Evolutionary conservation across 1,284 basidiomycete genomes (phyloP), one percentile per base, ranked within the genome.

Genomic region (Golubevia sp.): DNA sequence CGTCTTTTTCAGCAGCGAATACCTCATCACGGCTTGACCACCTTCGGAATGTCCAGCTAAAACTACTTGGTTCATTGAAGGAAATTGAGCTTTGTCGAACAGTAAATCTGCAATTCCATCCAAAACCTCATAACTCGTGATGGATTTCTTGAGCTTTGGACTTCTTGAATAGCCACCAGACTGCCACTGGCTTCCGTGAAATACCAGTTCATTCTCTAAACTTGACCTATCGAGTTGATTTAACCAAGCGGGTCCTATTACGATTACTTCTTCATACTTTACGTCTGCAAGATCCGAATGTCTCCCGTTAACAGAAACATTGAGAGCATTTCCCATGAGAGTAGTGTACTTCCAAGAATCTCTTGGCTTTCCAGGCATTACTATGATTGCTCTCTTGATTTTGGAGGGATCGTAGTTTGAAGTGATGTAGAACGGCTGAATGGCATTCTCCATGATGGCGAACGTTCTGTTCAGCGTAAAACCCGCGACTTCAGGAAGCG

Each of bases 331-430:
- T 49, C 75, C 66, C 7, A 79, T 55, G 8, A 75, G 61, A 52
- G 68, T 71, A 38, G 73, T 74, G 58, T 75, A 76, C 57, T 73
- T 74, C 79, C 79, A 83, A 24, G 66, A 71, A 56, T 83, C 76
- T 15, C 78, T 53, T 21, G 76, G 70, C 54, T 77, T 79, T 21
- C 80, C 79, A 0, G 77, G 76, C 63, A 70, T 64, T 54, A 76
- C 59, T 62, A 83, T 67, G n/a, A 83, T 68, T 0, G 64, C 74
- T 3, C 76, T 67, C 66, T 82, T 72, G 58, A 83, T 68, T 38
- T 68, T 70, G 11, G 54, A 23, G 1, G 59, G 48, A 49, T 79
- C 63, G 56, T 71, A 73, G 27, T 61, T 30, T 2, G 51, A 38
- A 3, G 59, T 70, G 44, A 72, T 61, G 62, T 83, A 82, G 61